Evolutionary conservation across 2,329 filamentous ascomycete species (phyloP).

Genomic region (Cyphellophora europaea): DNA sequence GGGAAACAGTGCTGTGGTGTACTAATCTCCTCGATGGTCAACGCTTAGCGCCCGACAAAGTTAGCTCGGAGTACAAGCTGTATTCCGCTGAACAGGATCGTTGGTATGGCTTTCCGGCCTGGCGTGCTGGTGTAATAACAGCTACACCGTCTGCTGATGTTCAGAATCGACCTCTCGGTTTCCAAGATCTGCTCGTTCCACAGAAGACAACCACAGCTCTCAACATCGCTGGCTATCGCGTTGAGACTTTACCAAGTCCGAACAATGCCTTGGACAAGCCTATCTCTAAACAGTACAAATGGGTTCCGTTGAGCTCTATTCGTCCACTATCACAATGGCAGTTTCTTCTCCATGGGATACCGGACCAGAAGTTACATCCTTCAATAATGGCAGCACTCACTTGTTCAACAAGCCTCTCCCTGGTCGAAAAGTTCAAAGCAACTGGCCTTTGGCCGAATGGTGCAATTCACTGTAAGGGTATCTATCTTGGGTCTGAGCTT

Average conservation of each 20-base stretch:
- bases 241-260: conserved; percentile 47
- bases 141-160: conserved; percentile 36
- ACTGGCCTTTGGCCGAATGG: conserved; percentile 46
- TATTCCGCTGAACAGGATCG: conserved; percentile 24
- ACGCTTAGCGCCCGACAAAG: conserved; percentile 27
- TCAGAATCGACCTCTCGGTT: conserved; percentile 20
- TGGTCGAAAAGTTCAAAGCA: conserved; percentile 44
- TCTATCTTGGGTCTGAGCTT: conserved; percentile 50
- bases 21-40: conserved; percentile 22
- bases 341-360: conserved; percentile 34
- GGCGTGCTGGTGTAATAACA: conserved; percentile 49
- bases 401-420: conserved; percentile 41
- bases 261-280: conserved; percentile 39
- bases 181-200: conserved; percentile 37
- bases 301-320: conserved; percentile 43
- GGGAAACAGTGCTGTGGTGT: conserved; percentile 49
- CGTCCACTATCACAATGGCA: conserved; percentile 48
- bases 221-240: conserved; percentile 45
- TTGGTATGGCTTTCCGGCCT: conserved; percentile 33
- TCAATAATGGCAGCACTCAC: conserved; percentile 47
- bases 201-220: conserved; percentile 31
- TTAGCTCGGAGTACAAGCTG: conserved; percentile 22
- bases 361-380: conserved; percentile 36
- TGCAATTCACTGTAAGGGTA: conserved; percentile 41
- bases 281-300: conserved; percentile 44